Base-by-base conservation (phyloP, 192 early-diverging fungal species). In the Coemansia sp. region DNA sequence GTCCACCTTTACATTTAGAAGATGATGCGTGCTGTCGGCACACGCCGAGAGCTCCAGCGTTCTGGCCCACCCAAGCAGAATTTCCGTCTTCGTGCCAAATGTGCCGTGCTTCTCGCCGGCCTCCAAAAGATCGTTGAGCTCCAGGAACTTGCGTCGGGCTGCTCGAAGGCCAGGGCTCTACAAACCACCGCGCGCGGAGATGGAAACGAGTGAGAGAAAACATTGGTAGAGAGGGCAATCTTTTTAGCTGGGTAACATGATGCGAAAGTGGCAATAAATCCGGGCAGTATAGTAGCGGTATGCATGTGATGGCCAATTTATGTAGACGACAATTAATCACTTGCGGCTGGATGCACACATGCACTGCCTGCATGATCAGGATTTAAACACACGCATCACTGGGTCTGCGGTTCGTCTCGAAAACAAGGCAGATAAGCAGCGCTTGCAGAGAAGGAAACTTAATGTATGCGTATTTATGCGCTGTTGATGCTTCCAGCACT, bases 121-220 rank as follows among this genome's bases (percentile, higher is more conserved):
- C 7, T 59, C 65, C 5, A 75, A 59, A 48, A 81, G 56, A 18
- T 72, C 69, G 18, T 75, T 66, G 18, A 69, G 66, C 64, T 81
- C 78, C 39, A 81, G 73, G 20, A 67, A 75, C 51, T 58, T 63
- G 45, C 78, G 78, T 46, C 40, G 73, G 4, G 69, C 73, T 26
- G 63, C 61, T 13, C 66, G 69, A 45, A 71, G 60, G 13, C 59
- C 63, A 9, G 73, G 31, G 16, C 29, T 52, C 78, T 81, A 81
- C 73, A 75, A 25, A 23, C 23, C 6, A 40, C 35, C 18, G 25
- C 35, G 33, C 21, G 56, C 25, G 15, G 12, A 21, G 12, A 46
- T 46, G 43, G 26, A 51, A 26, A 8, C 3, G 26, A 51, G 12
- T 26, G 4, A 8, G 2, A 25, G 20, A 21, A 51, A n/a, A 51